Base-by-base conservation (phyloP, 2,329 filamentous ascomycete species). In the Teratosphaeriaceae sp. region DNA sequence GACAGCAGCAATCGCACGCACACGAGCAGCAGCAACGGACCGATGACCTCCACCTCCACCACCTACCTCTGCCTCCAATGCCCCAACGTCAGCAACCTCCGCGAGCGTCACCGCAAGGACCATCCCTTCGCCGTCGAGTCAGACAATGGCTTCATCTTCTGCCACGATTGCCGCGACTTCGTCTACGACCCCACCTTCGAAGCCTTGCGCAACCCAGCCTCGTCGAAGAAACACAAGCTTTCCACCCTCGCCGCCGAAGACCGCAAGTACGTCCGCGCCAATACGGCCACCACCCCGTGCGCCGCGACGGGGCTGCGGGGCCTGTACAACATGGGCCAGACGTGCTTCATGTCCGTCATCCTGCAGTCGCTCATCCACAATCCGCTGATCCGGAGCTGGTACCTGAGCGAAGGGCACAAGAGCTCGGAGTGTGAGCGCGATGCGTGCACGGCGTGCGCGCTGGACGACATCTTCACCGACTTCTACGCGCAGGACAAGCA, bases 251-350 rank as follows among this genome's bases (percentile, higher is more conserved):
- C 77, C 13, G 29, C 23, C 55, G 84, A 83, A 57, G 45, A 68
- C 39, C 80, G 87, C 44, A 74, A 79, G 43, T 88, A 86, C 55
- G 83, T 95, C 50, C 76, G 80, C 30, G 74, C 74, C 47, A 94
- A 96, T 60, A 89, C 88, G 11, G 82, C 78, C 21, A 78, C 81
- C 44, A 82, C 86, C 5, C 85, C 88, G 11, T 96, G 90, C 61
- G 81, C 86, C 44, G 88, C 88, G 15, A 88, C 84, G 53, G 90
- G 92, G 8, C 78, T 96, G 29, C 81, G 92, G 26, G 90, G 90
- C 23, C 84, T 98, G 47, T 96, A 94, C 66, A 98, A 97, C 60
- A 90, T 95, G 63, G 92, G 90, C n/a, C 88, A 94, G 45, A 97
- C 92, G 9, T 98, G 90, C 70, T 98, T 96, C 66, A 90, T 97